Evolutionary conservation across 2,329 filamentous ascomycete genomes (phyloP).

Genomic region (Aspergillus amoenus): DNA sequence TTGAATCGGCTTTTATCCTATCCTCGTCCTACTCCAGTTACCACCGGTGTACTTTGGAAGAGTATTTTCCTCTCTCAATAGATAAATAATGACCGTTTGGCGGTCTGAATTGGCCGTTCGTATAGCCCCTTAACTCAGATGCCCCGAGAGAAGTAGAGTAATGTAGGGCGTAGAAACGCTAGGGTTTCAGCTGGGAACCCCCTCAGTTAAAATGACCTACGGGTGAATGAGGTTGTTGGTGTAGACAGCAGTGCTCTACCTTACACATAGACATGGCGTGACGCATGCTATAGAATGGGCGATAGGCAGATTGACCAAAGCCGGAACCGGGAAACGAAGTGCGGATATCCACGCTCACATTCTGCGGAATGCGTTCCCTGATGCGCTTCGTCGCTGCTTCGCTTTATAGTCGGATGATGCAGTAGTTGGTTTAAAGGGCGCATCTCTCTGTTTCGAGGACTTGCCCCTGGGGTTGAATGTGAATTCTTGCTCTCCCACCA

Average conservation of each 20-base stretch:
- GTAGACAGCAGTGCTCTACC: not conserved
- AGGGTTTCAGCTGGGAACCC: not conserved
- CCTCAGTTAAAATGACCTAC: not conserved
- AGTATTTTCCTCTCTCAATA: not conserved
- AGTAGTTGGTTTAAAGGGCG: not conserved
- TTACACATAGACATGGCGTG: not conserved
- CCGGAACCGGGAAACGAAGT: too few relatives aligned
- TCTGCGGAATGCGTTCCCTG: slow-evolving; percentile 48
- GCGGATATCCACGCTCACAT: slow-evolving; percentile 34
- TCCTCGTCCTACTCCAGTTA: not conserved
- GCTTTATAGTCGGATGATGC: slow-evolving; percentile 28
- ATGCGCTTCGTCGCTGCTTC: slow-evolving; percentile 50
- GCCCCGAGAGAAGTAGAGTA: not conserved
- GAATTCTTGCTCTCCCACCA: slow-evolving; percentile 55
- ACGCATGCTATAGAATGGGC: not conserved
- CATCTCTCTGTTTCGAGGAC: slow-evolving; percentile 23
- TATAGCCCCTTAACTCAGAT: not conserved
- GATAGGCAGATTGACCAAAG: not conserved
- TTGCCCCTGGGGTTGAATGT: slow-evolving; percentile 58
- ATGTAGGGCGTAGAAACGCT: not conserved
- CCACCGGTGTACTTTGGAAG: not conserved
- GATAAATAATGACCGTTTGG: not conserved
- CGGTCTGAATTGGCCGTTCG: not conserved
- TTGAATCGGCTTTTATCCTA: not conserved
- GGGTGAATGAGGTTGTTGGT: not conserved